These are phyloP conservation scores for Allomyces macrogynus DNA, from an alignment of 192 early-diverging fungal species.

Conservation along the genomic window DNA sequence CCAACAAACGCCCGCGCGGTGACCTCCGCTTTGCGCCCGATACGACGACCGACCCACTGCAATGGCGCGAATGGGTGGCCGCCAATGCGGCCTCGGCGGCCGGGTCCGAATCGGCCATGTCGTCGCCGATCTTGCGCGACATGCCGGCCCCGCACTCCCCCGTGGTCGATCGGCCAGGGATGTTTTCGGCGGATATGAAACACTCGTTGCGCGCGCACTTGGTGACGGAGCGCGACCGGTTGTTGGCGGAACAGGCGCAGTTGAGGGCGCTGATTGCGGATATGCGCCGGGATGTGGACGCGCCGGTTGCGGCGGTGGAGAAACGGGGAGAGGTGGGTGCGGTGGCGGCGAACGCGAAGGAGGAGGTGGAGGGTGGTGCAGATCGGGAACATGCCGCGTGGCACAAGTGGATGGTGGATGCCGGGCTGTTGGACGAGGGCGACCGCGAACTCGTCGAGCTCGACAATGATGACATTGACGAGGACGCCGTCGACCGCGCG, in stretches of 20 bases:
- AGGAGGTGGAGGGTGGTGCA: background rate
- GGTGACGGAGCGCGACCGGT: background rate
- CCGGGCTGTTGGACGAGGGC: background rate
- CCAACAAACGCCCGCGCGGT: background rate
- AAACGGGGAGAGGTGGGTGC: background rate
- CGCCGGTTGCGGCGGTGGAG: background rate
- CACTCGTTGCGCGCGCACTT: background rate
- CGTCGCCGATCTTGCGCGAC: no score
- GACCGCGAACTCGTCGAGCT: background rate
- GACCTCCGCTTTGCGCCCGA: background rate
- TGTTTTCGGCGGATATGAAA: no score
- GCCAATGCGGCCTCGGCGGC: no score
- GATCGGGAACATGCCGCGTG: background rate
- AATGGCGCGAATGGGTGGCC: no score
- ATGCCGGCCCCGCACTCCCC: no score
- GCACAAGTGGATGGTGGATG: background rate
- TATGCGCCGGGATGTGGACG: background rate
- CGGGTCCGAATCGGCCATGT: no score
- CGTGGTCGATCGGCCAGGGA: no score
- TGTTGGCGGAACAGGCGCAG: background rate
- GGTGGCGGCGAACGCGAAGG: background rate
- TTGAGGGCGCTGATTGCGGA: background rate
- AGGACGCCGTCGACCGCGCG: background rate
- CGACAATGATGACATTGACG: background rate
- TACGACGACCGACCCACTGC: no score